Evolutionary conservation across 2,329 filamentous ascomycete genomes (phyloP), one percentile per base, ranked within the genome.

Genomic region (Pseudogymnoascus sp.): DNA sequence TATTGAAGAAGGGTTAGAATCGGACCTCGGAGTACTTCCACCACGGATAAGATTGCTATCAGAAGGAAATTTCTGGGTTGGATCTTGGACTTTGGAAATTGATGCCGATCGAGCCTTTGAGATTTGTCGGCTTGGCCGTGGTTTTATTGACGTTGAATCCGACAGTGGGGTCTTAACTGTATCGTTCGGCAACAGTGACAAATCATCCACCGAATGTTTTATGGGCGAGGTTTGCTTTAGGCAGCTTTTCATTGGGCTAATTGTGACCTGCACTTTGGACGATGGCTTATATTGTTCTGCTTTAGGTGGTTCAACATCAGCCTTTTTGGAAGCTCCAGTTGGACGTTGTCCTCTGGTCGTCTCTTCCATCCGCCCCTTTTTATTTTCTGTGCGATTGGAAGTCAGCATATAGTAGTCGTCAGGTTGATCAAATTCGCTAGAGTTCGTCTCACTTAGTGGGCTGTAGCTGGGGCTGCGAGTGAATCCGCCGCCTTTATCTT

Each of bases 141-240:
- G 66, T 62, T 65, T 66, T 62, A 65, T 65, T 64, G 65, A 68
- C 67, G 66, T 21, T 21, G 16, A 5, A 18, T 36, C 28, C 5
- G 28, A 21, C 28, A 8, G 28, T 34, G 50, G 4, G 3, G 50
- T 21, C 11, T 34, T 14, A 14, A 36, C n/a, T 1, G 16, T 12
- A 34, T 36, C 50, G 6, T 7, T 21, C 2, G 50, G 18, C 28
- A 50, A 25, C 12, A 36, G 12, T 36, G 28, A 12, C 11, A 21
- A 18, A 18, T 34, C 50, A 36, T 56, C 50, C n/a, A 36, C 28
- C 10, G 3, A 36, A 11, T 34, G 7, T 21, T 36, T 21, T 16
- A 5, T 36, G 10, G 50, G 50, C 50, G 8, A 21, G 5, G 50
- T 56, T 34, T 56, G n/a, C 5, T 36, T 56, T 16, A 56, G 10